These are phyloP conservation scores for Penicillium samsonianum DNA, from an alignment of 495 filamentous ascomycete species.

Conservation along the genomic window DNA sequence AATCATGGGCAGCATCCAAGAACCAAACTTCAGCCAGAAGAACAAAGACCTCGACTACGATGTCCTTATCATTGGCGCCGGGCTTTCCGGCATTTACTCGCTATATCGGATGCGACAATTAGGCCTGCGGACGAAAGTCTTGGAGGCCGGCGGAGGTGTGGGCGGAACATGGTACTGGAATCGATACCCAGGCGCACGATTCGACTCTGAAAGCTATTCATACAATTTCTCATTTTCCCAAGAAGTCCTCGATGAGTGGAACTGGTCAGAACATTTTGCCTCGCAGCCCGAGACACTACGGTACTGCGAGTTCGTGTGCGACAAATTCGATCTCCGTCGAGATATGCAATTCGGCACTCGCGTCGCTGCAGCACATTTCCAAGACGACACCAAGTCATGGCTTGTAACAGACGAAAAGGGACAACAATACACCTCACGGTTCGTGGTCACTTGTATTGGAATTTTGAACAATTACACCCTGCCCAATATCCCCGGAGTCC, in stretches of 20 bases:
- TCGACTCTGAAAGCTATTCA: slow-evolving; percentile 23
- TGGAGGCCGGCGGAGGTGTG: slow-evolving; percentile 46
- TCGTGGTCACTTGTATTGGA: slow-evolving; percentile 22
- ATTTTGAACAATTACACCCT: slow-evolving; percentile 17
- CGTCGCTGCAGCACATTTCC: slow-evolving; percentile 18
- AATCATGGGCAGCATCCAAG: neutral
- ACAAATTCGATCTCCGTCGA: slow-evolving; percentile 21
- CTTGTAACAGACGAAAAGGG: slow-evolving; percentile 23
- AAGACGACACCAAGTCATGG: slow-evolving; percentile 27
- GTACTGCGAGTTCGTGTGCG: slow-evolving; percentile 27
- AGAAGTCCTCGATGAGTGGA: slow-evolving; percentile 30
- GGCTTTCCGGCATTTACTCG: slow-evolving; percentile 48
- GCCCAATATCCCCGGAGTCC: slow-evolving; percentile 36
- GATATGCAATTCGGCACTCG: slow-evolving; percentile 29
- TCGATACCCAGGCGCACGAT: slow-evolving; percentile 29
- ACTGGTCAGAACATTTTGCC: slow-evolving; percentile 32
- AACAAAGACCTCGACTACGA: slow-evolving; percentile 23
- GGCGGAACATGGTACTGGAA: slow-evolving; percentile 52
- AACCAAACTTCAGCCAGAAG: neutral
- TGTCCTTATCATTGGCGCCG: slow-evolving; percentile 53
- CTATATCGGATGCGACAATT: slow-evolving; percentile 42
- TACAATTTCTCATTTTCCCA: slow-evolving; percentile 28
- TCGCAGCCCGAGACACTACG: slow-evolving; percentile 28
- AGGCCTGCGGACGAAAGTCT: slow-evolving; percentile 44
- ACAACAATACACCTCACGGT: slow-evolving; percentile 16